Conservation (phyloP, 148 eudicot genomes). For the Silene latifolia region DNA sequence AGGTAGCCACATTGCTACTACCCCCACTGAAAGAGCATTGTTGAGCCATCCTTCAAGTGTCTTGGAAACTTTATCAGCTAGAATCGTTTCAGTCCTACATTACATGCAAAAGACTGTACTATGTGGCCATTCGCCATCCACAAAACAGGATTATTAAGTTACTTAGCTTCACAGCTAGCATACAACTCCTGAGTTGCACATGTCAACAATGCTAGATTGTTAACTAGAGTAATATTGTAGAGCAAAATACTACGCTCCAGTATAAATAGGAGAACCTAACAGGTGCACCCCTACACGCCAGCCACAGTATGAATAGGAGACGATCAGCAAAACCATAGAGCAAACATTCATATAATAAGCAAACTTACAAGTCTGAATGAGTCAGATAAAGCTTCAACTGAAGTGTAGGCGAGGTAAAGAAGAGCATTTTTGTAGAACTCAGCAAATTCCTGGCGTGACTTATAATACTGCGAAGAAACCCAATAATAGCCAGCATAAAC, state of each 20-base stretch:
- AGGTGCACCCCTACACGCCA: no score
- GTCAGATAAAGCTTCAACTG: conserved; percentile 86
- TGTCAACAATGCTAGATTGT: background rate
- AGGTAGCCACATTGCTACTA: no score
- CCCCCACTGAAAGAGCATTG: no score
- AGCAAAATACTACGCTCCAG: background rate
- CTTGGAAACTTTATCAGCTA: no score
- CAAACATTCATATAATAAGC: background rate
- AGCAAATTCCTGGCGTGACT: conserved; percentile 79
- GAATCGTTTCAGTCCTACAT: background rate
- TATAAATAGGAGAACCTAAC: no score
- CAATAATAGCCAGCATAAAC: conserved; percentile 87
- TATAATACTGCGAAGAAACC: conserved; percentile 48
- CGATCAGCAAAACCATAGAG: background rate
- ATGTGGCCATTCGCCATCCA: background rate
- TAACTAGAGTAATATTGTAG: no score
- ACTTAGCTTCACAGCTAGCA: background rate
- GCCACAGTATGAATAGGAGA: no score
- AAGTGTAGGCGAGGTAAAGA: conserved; percentile 89
- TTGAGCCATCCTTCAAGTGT: no score
- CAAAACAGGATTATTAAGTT: background rate
- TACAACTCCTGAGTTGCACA: background rate
- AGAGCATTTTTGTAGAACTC: conserved; percentile 93
- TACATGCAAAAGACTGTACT: background rate
- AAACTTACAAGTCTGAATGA: conserved; percentile 78